Evolutionary conservation across 441 rosid species (phyloP), one percentile per base, ranked within the genome.

Genomic region (Cnidoscolus chayamansa): DNA sequence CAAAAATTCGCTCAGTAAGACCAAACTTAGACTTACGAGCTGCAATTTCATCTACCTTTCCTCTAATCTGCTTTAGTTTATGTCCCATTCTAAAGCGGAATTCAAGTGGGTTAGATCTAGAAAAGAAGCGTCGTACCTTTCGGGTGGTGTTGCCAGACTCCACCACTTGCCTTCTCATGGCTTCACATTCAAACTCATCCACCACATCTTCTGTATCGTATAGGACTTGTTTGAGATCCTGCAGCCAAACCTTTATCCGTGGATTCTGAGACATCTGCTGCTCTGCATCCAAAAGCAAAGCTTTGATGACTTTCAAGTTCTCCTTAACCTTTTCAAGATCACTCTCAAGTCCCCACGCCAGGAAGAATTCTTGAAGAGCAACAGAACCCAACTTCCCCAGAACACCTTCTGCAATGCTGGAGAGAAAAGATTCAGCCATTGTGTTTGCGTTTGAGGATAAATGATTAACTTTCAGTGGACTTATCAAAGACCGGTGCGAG

Each of bases 101-200:
- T 13, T 50, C 57, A 8, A 75, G 55, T 12, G 70, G 51, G 13
- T 63, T 75, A 31, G 70, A 64, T 1, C 25, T 30, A 1, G 78
- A 69, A 45, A 75, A 63, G 74, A 75, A 75, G 3, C 66, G 65
- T 17, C 65, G 30, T 70, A 64, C 70, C 67, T 75, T 75, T 16
- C 62, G 60, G 10, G 1, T 7, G 31, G 35, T 51, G 49, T 43
- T 66, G 0, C 13, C 3, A 40, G 20, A 7, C 31, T n/a, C 57
- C 20, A 31, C 58, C 31, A 65, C 60, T 32, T 58, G 35, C 43
- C 70, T 66, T 16, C 40, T 30, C 51, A 54, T 63, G 17, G 60
- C 53, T 63, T 72, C 66, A 1, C 65, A 57, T 8, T 62, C 49
- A 11, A 61, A 40, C 19, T 64, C 68, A 10, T 77, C 77, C 56